These are phyloP conservation scores for Clarireedia paspali DNA, from an alignment of 2,329 filamentous ascomycete genomes.

Conservation along the genomic window DNA sequence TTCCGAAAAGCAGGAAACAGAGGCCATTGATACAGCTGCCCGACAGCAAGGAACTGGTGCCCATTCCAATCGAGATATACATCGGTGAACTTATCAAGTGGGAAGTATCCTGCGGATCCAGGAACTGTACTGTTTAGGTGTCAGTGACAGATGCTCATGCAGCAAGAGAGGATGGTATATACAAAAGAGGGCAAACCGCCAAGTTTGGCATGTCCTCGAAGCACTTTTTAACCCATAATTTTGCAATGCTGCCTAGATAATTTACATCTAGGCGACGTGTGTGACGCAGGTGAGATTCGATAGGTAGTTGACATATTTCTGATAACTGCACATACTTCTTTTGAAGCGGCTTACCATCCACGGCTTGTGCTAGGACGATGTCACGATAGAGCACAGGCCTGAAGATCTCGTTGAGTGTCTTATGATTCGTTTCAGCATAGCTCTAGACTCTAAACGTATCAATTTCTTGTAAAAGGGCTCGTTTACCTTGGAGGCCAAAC, in stretches of 20 bases:
- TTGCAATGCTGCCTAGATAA: background rate
- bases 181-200: background rate
- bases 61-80: background rate
- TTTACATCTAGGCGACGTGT: background rate
- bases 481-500: background rate
- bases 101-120: background rate
- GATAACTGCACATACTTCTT: background rate
- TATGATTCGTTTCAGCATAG: background rate
- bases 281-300: background rate
- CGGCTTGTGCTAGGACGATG: background rate
- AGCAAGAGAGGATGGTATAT: background rate
- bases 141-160: background rate
- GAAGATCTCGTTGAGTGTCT: slow-evolving; percentile 1
- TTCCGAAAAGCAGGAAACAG: background rate
- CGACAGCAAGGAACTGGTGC: accelerated
- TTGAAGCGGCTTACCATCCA: background rate
- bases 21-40: background rate
- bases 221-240: background rate
- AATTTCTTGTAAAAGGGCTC: background rate
- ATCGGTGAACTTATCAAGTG: background rate
- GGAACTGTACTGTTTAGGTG: background rate
- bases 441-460: background rate
- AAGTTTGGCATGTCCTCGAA: background rate
- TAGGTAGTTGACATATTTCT: background rate
- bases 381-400: slow-evolving; percentile 1